Evolutionary conservation across 352 stramenopile genomes (phyloP), one percentile per base, ranked within the genome.

Genomic region (Globisporangium yorkense): DNA sequence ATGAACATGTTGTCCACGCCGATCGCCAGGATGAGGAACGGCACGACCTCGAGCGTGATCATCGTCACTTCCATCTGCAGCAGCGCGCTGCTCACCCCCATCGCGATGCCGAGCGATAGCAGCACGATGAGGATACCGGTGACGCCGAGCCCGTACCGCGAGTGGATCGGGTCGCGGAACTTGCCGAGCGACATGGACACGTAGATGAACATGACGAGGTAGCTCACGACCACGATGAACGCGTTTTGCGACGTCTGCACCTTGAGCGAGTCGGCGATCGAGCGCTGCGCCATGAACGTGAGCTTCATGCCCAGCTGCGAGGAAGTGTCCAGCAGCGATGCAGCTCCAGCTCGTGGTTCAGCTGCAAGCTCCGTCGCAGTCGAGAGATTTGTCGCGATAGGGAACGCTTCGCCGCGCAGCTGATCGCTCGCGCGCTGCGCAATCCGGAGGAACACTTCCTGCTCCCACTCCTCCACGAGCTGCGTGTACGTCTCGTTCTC

Each of bases 1-100:
- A 97, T 95, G 59, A 97, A 96, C 86, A 96, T 96, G 63, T 97
- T 97, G 70, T 97, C 89, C 33, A 97, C 87, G 18, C 89, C 89
- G 56, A 97, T 96, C 3, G 89, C 87, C 18, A 97, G 67, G n/a
- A 96, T 85, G 50, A 97, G 66, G 54, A 97, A 97, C 16, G 89
- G 89, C 43, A 97, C 87, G 13, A 97, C 89, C 61, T 97, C 87
- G 33, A 92, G 72, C 41, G 90, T 94, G 65, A 97, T 97, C 81
- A 97, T 95, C 35, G 88, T 97, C 27, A 95, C 87, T 54, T 92
- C 71, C 58, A 94, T 77, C 20, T 80, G 75, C 20, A 93, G 63
- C 20, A 90, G 52, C 15, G 67, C 61, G 18, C 71, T 81, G 67
- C 75, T 87, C 10, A 89, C 61, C n/a, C 79, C 81, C 71, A 93